phyloP scores from a whole-genome alignment of 352 stramenopile species.

The Phytophthora aleatoria region DNA sequence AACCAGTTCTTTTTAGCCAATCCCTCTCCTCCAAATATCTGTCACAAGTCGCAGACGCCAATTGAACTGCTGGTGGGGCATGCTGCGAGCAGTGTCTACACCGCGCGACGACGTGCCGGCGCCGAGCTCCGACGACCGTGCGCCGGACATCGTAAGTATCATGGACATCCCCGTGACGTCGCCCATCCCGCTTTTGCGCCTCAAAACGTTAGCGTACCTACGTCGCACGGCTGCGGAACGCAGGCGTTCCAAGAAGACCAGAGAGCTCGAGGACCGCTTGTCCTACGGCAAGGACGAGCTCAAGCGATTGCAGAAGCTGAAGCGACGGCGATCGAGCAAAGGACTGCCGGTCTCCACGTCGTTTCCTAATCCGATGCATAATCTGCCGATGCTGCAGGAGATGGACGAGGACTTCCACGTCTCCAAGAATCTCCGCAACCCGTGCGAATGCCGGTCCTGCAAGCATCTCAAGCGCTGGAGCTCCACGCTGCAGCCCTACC shows the following conservation, averaged over 20 bases:
- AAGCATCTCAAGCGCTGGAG: slow-evolving; percentile 17
- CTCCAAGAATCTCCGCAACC: slow-evolving; percentile 14
- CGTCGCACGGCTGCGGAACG: background rate
- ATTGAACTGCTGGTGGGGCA: slow-evolving; percentile 16
- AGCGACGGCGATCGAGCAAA: slow-evolving; percentile 18
- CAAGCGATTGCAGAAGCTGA: slow-evolving; percentile 5
- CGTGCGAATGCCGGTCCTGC: slow-evolving; percentile 22
- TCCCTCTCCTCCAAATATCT: background rate
- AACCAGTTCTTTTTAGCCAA: background rate
- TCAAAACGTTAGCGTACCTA: slow-evolving; percentile 2
- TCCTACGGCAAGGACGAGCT: background rate
- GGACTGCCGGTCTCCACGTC: slow-evolving; percentile 18
- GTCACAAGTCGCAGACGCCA: slow-evolving; percentile 26
- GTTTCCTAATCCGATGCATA: background rate
- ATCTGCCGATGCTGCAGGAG: slow-evolving; percentile 14
- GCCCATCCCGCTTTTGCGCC: slow-evolving; percentile 12
- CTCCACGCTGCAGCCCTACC: slow-evolving; percentile 19
- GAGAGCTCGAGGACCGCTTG: slow-evolving; percentile 8
- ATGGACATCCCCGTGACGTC: slow-evolving; percentile 18
- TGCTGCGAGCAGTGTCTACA: background rate
- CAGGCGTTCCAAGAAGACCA: background rate
- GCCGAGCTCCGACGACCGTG: slow-evolving; percentile 4
- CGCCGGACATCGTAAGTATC: slow-evolving; percentile 10
- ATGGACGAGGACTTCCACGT: slow-evolving; percentile 35
- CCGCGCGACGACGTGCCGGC: slow-evolving; percentile 3